These are phyloP conservation scores for Penicillium lividum DNA, from an alignment of 495 filamentous ascomycete species.

Conservation along the genomic window DNA sequence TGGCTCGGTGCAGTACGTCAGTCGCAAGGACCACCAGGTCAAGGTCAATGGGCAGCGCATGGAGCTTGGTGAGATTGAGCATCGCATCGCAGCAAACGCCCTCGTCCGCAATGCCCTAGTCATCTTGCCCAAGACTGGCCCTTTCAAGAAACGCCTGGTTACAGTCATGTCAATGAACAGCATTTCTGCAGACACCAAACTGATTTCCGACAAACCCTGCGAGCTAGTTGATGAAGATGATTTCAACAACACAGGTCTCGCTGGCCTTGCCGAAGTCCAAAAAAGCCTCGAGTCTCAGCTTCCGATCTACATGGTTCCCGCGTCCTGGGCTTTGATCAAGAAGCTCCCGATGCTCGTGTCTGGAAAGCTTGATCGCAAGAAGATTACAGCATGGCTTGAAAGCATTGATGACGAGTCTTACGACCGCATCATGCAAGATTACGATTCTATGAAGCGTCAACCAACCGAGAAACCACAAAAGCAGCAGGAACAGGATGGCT, in stretches of 20 bases:
- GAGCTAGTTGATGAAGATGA: constrained; percentile 36
- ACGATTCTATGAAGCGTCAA: constrained; percentile 34
- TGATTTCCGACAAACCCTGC: constrained; percentile 35
- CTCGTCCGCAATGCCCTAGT: constrained; percentile 49
- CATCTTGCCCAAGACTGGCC: constrained; percentile 44
- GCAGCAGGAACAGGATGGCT: constrained; percentile 23
- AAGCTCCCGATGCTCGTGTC: constrained; percentile 50
- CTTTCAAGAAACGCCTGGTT: constrained; percentile 42
- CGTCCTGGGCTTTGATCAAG: constrained; percentile 45
- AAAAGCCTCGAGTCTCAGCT: constrained; percentile 37
- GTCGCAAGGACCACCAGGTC: constrained; percentile 65
- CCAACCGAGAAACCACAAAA: constrained; percentile 30
- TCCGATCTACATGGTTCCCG: constrained; percentile 52
- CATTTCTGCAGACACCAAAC: constrained; percentile 28
- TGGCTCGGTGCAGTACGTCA: constrained; percentile 54
- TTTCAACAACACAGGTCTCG: constrained; percentile 26
- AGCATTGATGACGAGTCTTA: constrained; percentile 37
- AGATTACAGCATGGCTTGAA: constrained; percentile 47
- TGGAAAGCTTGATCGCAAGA: constrained; percentile 52
- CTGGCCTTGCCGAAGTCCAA: constrained; percentile 39
- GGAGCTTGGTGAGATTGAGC: constrained; percentile 57
- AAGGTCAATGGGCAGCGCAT: constrained; percentile 70
- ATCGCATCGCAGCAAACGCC: constrained; percentile 36
- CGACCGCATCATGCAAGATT: constrained; percentile 42
- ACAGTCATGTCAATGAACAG: constrained; percentile 43